Evolutionary conservation across 2,329 filamentous ascomycete species (phyloP), one percentile per base, ranked within the genome.

Genomic region (Cordyceps javanica): DNA sequence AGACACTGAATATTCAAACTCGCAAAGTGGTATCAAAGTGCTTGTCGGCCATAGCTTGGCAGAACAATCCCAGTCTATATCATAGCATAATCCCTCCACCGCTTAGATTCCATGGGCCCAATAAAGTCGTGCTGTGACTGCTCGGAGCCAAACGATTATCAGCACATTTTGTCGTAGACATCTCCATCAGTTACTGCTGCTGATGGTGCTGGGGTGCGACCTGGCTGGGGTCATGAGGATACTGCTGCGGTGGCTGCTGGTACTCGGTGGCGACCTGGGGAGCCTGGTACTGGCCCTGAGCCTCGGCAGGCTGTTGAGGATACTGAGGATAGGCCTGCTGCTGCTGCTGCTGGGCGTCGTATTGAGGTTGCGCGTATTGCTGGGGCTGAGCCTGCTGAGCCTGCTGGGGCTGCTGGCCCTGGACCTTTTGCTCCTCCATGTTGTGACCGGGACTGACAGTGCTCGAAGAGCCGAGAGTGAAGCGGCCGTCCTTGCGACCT

Each of bases 401-500:
- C 62, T 67, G 65, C 9, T 65, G 62, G 11, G 62, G 50, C 66
- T 72, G 73, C 60, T 60, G 61, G 25, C 49, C 52, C 38, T 54
- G 52, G 26, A 26, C 25, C 54, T 60, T 57, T 38, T 41, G 48
- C 59, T 66, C 64, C 62, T 74, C 70, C 67, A 71, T 69, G 60
- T 70, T 68, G 61, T 68, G 66, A 45, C 62, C 67, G 60, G 67
- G 62, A 30, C 51, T 48, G 19, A 60, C 61, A 1, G 60, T 57
- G 19, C 51, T 55, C 32, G 46, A 39, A 50, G 49, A 49, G n/a
- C 36, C 41, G 46, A 58, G 23, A 10, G 66, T 61, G 62, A 72
- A 73, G 41, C 69, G 70, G 13, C 70, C 70, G 11, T 72, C 57
- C 64, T 73, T 76, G 58, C 73, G 73, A n/a, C 67, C 70, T 0